phyloP scores from a whole-genome alignment of 2,329 filamentous ascomycete species.

The Ophiostoma himal-ulmi region DNA sequence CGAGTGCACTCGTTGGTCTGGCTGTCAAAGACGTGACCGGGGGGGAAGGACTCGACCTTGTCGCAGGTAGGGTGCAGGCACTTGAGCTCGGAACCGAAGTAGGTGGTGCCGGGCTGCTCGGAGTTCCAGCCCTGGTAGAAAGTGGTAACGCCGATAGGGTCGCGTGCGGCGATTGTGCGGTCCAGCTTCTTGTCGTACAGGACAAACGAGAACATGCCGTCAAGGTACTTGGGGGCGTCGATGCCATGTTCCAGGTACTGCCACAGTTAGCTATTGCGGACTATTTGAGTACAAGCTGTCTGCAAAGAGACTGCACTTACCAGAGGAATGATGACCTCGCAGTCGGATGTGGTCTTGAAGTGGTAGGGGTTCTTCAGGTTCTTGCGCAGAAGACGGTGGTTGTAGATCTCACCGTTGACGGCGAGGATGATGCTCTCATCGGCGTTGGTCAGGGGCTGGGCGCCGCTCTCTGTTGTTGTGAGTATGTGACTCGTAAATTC shows the following conservation, averaged over 20 bases:
- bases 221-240: conserved; percentile 86
- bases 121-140: conserved; percentile 94
- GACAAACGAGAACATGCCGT: conserved; percentile 99
- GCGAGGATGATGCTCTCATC: conserved; percentile 84
- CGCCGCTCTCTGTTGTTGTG: conserved; percentile 68
- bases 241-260: conserved; percentile 89
- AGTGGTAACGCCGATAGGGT: conserved; percentile 94
- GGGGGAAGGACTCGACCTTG: conserved; percentile 88
- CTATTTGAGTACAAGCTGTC: not conserved
- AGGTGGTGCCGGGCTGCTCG: conserved; percentile 73
- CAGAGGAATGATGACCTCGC: conserved; percentile 96
- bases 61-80: conserved; percentile 90
- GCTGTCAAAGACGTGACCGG: conserved; percentile 93
- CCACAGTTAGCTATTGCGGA: not conserved
- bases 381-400: conserved; percentile 93
- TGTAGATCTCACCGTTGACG: conserved; percentile 99
- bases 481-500: conserved; percentile 27
- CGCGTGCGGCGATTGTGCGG: conserved; percentile 85
- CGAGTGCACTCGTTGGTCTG: conserved; percentile 76
- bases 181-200: conserved; percentile 94
- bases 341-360: conserved; percentile 98
- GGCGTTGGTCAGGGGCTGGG: conserved; percentile 89
- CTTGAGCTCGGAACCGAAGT: conserved; percentile 97
- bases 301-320: conserved; percentile 46
- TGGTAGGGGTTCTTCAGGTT: conserved; percentile 75